Evolutionary conservation across 2,329 filamentous ascomycete genomes (phyloP).

Genomic region (Hymenoscyphus salicellus): DNA sequence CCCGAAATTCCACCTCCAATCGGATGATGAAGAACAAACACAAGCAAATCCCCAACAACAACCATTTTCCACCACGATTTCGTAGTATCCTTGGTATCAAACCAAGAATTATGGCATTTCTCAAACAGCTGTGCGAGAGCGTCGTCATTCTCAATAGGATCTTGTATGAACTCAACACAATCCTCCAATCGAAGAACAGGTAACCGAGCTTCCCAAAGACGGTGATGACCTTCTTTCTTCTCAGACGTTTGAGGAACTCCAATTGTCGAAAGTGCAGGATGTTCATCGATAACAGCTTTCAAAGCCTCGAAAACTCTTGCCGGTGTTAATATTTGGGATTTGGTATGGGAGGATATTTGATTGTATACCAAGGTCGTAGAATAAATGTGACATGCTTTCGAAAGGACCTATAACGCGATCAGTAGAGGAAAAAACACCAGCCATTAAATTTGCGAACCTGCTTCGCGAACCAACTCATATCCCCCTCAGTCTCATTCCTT

Average conservation of each 20-base stretch:
- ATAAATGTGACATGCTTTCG: neutral
- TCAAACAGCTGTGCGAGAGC: slow-evolving; percentile 8
- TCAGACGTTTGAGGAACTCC: neutral
- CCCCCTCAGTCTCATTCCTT: too few species aligned
- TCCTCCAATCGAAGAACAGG: slow-evolving; percentile 8
- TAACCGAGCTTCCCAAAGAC: neutral
- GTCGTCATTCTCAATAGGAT: slow-evolving; percentile 3
- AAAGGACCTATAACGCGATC: neutral
- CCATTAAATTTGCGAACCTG: neutral
- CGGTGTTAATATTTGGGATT: neutral
- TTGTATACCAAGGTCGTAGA: neutral
- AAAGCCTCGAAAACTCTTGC: neutral
- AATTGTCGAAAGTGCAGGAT: neutral
- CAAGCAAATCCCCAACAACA: slow-evolving; percentile 7
- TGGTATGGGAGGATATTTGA: neutral
- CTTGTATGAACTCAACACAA: slow-evolving; percentile 17
- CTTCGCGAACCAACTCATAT: too few species aligned
- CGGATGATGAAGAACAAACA: slow-evolving; percentile 18
- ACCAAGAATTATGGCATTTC: slow-evolving; percentile 21
- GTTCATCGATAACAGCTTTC: neutral
- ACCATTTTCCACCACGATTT: slow-evolving; percentile 22
- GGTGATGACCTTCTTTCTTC: neutral
- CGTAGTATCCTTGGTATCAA: slow-evolving; percentile 16
- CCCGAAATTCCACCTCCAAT: slow-evolving; percentile 20
- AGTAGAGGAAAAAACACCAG: too few species aligned